A percentile compares a stretch with the other conserved stretches of the same genome.
Evolutionary conservation across 108 stramenopile genomes (phyloP).

Genomic region (Skeletonema costatum): DNA sequence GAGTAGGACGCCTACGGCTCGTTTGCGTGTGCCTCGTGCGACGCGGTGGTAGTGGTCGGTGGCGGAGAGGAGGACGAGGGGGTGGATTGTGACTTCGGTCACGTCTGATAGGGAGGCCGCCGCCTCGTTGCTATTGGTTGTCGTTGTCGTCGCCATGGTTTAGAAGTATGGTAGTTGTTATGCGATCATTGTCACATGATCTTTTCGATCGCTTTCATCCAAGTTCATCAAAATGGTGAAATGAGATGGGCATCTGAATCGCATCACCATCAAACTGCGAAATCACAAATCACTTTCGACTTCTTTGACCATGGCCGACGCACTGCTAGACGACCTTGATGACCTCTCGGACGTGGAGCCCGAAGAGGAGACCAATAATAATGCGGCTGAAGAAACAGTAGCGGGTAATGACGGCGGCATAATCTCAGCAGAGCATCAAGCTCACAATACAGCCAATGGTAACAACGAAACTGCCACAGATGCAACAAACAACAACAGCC

Average conservation of each 20-base stretch:
- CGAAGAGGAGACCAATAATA: constrained; percentile 19
- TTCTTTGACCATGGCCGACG: constrained; percentile 51
- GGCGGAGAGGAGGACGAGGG: constrained; percentile 94
- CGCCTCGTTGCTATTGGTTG: background rate
- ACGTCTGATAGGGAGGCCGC: constrained; percentile 1
- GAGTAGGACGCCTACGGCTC: constrained; percentile 97
- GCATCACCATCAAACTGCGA: too few relatives aligned
- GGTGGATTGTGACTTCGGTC: constrained; percentile 91
- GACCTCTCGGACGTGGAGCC: constrained; percentile 80
- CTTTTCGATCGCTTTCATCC: background rate
- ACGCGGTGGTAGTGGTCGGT: constrained; percentile 99
- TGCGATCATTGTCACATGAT: too few relatives aligned
- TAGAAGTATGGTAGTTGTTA: too few relatives aligned
- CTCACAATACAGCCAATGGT: background rate
- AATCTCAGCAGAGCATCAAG: background rate
- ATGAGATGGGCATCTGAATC: too few relatives aligned
- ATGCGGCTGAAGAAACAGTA: constrained; percentile 6
- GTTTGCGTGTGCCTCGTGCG: constrained; percentile 94
- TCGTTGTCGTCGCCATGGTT: background rate
- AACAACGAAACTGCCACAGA: background rate
- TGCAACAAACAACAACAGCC: background rate
- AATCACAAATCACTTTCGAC: too few relatives aligned
- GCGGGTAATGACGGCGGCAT: background rate
- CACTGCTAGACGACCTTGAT: constrained; percentile 82
- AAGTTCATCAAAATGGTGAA: background rate